Evolutionary conservation across 495 filamentous ascomycete species (phyloP).

Genomic region (Aspergillus hancockii): DNA sequence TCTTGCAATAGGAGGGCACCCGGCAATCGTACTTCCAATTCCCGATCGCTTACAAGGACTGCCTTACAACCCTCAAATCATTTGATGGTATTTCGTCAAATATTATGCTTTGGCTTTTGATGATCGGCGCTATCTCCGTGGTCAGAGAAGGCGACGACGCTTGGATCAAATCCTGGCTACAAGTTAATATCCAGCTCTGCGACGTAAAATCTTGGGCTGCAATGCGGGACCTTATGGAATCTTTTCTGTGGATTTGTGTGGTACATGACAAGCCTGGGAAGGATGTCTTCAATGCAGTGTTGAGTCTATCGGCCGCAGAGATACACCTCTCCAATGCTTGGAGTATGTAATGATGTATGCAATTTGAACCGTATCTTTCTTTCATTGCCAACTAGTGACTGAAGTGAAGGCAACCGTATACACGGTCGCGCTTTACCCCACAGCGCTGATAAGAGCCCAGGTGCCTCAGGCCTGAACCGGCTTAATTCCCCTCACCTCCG

Average conservation of each 20-base stretch:
- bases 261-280: slow-evolving; percentile 3
- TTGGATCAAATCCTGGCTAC: neutral
- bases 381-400: neutral
- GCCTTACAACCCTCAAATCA: slow-evolving; percentile 4
- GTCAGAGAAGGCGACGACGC: slow-evolving; percentile 11
- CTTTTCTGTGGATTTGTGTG: slow-evolving; percentile 2
- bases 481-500: neutral
- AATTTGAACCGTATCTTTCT: neutral
- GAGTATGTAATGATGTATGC: neutral
- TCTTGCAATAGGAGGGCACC: slow-evolving; percentile 39
- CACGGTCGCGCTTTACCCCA: neutral
- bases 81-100: slow-evolving; percentile 7
- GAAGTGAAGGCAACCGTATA: neutral
- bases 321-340: neutral
- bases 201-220: neutral
- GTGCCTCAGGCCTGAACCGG: neutral
- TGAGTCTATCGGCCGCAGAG: neutral
- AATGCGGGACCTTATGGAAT: neutral
- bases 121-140: slow-evolving; percentile 34
- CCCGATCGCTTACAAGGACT: slow-evolving; percentile 18
- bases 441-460: neutral
- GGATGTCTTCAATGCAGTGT: slow-evolving; percentile 1
- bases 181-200: neutral
- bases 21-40: slow-evolving; percentile 29
- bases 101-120: slow-evolving; percentile 38